These are phyloP conservation scores for Aspergillus steynii DNA, from an alignment of 495 filamentous ascomycete species.

Conservation along the genomic window DNA sequence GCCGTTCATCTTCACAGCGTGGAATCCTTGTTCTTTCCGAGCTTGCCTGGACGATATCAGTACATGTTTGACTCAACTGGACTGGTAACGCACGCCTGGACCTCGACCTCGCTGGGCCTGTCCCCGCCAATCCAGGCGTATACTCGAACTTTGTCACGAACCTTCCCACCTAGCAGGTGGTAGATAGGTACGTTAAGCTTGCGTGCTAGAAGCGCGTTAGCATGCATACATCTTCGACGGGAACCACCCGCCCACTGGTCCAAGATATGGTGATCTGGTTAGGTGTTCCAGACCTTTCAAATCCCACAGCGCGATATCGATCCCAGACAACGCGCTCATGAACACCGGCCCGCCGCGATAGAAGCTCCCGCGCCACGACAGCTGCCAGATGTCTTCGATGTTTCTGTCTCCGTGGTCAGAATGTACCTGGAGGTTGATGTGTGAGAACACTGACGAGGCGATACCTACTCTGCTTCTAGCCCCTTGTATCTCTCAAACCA, in stretches of 20 bases:
- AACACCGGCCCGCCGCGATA: conserved; percentile 78
- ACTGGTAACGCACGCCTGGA: conserved; percentile 9
- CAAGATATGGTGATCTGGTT: too few relatives aligned
- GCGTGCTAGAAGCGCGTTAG: conserved; percentile 12
- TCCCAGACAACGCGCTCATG: conserved; percentile 72
- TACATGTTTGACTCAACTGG: neutral
- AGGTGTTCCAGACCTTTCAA: conserved; percentile 47
- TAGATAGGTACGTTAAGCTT: conserved; percentile 65
- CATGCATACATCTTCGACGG: neutral
- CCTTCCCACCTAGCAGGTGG: conserved; percentile 70
- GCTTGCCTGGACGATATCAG: conserved; percentile 46
- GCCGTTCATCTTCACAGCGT: conserved; percentile 76
- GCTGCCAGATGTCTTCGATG: conserved; percentile 80
- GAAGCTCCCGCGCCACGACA: conserved; percentile 66
- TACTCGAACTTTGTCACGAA: conserved; percentile 68
- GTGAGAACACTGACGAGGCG: too few relatives aligned
- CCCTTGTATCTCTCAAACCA: conserved; percentile 61
- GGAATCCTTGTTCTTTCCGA: conserved; percentile 69
- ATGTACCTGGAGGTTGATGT: too few relatives aligned
- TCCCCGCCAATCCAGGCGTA: conserved; percentile 86
- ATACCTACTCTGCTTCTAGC: conserved; percentile 66
- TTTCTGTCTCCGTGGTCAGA: conserved; percentile 39
- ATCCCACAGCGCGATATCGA: conserved; percentile 81
- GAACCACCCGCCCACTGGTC: too few relatives aligned
- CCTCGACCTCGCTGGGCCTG: conserved; percentile 63